Conservation (phyloP, 1,284 basidiomycete species). For the Limonomyces culmigenus region DNA sequence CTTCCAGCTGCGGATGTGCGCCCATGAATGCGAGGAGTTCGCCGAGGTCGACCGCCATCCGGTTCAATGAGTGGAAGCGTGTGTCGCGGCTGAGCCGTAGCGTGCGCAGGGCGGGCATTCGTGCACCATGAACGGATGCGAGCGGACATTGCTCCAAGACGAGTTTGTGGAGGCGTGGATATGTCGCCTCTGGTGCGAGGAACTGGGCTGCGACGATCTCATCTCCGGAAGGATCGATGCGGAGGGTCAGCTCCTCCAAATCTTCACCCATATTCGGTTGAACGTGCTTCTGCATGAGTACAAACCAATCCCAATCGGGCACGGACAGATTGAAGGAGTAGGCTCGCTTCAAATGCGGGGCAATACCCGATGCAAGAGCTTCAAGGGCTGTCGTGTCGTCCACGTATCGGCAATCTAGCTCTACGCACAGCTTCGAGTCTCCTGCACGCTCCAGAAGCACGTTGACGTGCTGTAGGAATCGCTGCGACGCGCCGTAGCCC, state of each 20-base stretch:
- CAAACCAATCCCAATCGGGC: constrained; percentile 15
- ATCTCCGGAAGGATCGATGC: constrained; percentile 13
- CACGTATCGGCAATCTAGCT: constrained; percentile 14
- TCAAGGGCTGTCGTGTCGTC: constrained; percentile 10
- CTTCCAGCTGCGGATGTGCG: constrained; percentile 10
- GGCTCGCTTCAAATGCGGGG: constrained; percentile 15
- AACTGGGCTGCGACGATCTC: constrained; percentile 12
- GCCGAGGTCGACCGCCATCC: constrained; percentile 13
- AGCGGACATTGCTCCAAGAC: constrained; percentile 16
- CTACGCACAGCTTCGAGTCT: constrained; percentile 14
- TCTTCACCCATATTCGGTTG: constrained; percentile 11
- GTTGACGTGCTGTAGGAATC: constrained; percentile 13
- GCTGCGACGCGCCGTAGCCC: constrained; percentile 11
- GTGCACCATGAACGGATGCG: constrained; percentile 10
- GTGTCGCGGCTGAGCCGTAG: constrained; percentile 15
- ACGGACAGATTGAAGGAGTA: constrained; percentile 14
- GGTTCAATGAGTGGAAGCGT: constrained; percentile 10
- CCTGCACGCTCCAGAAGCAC: constrained; percentile 13
- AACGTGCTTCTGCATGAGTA: constrained; percentile 10
- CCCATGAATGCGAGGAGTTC: constrained; percentile 12
- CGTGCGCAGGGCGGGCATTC: constrained; percentile 11
- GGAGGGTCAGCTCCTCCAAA: constrained; percentile 14
- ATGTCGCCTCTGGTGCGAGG: constrained; percentile 10
- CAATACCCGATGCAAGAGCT: constrained; percentile 12
- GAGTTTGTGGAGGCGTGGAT: constrained; percentile 12